Evolutionary conservation across 345 rosid species (phyloP).

Genomic region (Rhodamnia argentea): DNA sequence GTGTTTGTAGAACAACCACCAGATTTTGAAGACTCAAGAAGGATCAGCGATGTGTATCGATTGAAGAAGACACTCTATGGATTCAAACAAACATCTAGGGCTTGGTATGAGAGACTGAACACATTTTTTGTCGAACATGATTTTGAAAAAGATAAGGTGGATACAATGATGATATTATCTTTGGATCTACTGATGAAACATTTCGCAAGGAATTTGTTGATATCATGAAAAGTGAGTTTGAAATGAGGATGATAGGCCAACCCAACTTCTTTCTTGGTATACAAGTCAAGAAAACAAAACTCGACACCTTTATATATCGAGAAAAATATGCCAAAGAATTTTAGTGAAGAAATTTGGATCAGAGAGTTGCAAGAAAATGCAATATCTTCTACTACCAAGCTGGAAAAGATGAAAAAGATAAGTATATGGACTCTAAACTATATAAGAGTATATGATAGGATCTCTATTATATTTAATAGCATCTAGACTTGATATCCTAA

Average conservation of each 20-base stretch:
- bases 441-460: neutral
- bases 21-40: neutral
- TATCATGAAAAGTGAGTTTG: neutral
- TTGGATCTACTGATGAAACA: neutral
- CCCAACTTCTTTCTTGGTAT: neutral
- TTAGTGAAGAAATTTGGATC: neutral
- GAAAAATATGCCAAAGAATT: neutral
- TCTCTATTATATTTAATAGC: neutral
- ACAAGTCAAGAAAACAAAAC: neutral
- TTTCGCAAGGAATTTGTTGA: neutral
- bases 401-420: neutral
- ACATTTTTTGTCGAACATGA: neutral
- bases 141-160: neutral
- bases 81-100: neutral
- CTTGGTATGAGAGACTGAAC: neutral
- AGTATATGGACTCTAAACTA: neutral
- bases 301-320: neutral
- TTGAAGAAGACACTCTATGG: neutral
- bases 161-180: neutral
- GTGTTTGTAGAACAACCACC: neutral
- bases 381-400: neutral
- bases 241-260: neutral
- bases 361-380: neutral
- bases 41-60: neutral
- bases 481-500: too few relatives aligned